Conservation (phyloP, 352 stramenopile species). For the Pythium dissotocum region DNA sequence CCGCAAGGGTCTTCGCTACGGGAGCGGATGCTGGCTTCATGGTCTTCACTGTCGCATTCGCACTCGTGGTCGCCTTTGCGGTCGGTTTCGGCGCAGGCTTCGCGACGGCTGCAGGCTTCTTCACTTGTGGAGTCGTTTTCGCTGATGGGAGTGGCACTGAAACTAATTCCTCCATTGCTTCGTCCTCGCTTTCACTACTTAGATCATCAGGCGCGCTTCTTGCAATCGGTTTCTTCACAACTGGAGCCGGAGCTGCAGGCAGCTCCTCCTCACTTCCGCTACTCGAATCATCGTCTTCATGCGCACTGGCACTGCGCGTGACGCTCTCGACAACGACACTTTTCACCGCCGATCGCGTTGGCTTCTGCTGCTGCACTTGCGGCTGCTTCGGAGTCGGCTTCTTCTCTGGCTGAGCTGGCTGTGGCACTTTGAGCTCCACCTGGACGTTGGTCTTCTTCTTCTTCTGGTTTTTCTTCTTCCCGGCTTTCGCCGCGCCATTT, state of each 20-base stretch:
- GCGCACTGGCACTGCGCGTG: too few relatives aligned
- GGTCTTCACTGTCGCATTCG: neutral
- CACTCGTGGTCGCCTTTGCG: neutral
- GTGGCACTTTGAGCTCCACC: constrained; percentile 10
- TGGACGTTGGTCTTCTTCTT: constrained; percentile 23
- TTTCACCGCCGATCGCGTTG: neutral
- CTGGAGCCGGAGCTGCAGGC: neutral
- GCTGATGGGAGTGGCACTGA: neutral
- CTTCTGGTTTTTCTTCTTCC: constrained; percentile 25
- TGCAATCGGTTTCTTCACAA: neutral
- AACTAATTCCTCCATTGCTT: neutral
- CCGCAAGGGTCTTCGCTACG: neutral
- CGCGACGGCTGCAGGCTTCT: neutral
- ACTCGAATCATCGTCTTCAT: neutral
- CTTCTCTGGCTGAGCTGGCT: constrained; percentile 1
- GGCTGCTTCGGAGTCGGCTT: neutral
- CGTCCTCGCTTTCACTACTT: neutral
- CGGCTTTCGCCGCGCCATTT: constrained; percentile 15
- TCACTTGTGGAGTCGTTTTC: neutral
- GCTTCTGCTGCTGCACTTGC: neutral
- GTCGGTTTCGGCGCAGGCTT: neutral
- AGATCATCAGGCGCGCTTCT: neutral
- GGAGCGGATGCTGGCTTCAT: neutral
- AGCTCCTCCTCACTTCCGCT: neutral
- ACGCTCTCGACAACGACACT: too few relatives aligned